Percentiles rank a stretch among this genome's conserved stretches.
Evolutionary conservation across 805 yeast species (phyloP).

Genomic region (Nakazawaea ishiwadae): DNA sequence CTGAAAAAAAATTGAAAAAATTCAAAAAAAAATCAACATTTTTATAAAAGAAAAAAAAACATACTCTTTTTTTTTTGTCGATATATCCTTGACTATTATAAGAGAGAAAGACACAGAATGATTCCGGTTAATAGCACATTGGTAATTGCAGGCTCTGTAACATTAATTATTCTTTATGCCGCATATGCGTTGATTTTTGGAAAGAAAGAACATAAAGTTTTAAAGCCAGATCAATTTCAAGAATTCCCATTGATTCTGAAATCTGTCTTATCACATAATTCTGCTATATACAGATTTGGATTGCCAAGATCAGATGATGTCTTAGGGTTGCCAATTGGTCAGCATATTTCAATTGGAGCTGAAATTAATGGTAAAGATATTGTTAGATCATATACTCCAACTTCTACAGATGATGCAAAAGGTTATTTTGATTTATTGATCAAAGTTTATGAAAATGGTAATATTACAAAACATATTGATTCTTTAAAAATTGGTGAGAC

Average conservation of each 20-base stretch:
- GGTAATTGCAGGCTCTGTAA: slow-evolving; percentile 19
- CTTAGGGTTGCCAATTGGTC: slow-evolving; percentile 91
- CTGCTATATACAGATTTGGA: slow-evolving; percentile 79
- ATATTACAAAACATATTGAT: slow-evolving; percentile 71
- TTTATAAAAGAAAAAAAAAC: background rate
- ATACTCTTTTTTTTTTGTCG: background rate
- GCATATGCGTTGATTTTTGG: slow-evolving; percentile 29
- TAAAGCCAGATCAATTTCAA: slow-evolving; percentile 63
- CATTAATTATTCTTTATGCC: slow-evolving; percentile 29
- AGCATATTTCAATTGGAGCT: slow-evolving; percentile 81
- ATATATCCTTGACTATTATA: background rate
- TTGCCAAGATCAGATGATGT: slow-evolving; percentile 70
- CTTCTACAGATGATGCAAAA: slow-evolving; percentile 69
- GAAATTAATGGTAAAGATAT: slow-evolving; percentile 73
- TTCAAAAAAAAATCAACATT: background rate
- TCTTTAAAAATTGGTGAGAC: slow-evolving; percentile 73
- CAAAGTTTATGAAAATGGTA: slow-evolving; percentile 82
- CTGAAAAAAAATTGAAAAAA: background rate
- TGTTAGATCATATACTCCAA: slow-evolving; percentile 86
- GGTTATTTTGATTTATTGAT: slow-evolving; percentile 85
- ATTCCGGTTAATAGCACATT: background rate
- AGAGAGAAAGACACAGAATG: background rate
- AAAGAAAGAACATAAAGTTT: slow-evolving; percentile 42
- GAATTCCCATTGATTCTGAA: slow-evolving; percentile 79
- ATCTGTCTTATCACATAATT: slow-evolving; percentile 71